phyloP scores from a whole-genome alignment of 1,284 basidiomycete genomes.

The Wallemia mellicola region DNA sequence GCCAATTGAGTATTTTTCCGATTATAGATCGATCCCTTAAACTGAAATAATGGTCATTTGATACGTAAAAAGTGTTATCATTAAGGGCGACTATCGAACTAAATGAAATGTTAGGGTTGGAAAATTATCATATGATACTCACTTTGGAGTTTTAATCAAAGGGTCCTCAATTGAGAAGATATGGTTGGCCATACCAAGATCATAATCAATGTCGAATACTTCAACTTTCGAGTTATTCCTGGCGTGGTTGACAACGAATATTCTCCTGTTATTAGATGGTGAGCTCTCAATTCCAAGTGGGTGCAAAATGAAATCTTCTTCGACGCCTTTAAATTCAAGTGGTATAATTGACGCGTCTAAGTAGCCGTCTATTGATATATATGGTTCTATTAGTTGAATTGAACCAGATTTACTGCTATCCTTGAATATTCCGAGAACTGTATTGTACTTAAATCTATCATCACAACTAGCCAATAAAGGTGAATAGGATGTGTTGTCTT shows the following conservation, averaged over 20 bases:
- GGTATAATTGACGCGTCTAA: neutral
- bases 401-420: neutral
- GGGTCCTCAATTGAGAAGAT: neutral
- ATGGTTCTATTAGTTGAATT: neutral
- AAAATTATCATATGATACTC: neutral
- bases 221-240: neutral
- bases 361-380: neutral
- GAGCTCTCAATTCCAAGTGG: neutral
- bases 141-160: neutral
- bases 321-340: neutral
- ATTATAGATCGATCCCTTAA: neutral
- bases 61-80: neutral
- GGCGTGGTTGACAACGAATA: neutral
- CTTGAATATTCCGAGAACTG: neutral
- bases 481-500: neutral
- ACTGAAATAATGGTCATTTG: neutral
- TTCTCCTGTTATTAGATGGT: neutral
- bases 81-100: neutral
- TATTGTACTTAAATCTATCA: neutral
- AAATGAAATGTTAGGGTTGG: neutral
- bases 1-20: neutral
- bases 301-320: neutral
- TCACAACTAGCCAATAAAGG: neutral
- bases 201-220: neutral
- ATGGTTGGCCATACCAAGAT: neutral